Conservation (phyloP, 2,329 filamentous ascomycete species). For the Blastomyces parvus region DNA sequence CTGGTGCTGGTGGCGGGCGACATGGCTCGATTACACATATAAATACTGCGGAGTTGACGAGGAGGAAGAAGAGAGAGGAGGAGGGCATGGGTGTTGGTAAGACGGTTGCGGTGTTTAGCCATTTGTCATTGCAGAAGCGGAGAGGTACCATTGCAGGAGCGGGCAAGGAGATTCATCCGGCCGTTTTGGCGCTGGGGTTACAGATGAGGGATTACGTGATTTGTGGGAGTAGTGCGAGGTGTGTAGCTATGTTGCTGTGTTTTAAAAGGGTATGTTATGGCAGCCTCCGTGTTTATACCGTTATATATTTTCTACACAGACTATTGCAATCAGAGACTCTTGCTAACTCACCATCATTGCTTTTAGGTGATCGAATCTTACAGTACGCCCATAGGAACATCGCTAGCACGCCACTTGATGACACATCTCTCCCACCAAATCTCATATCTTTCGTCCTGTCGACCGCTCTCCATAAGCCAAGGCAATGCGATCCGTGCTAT, state of each 20-base stretch:
- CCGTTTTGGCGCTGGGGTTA: conserved; percentile 73
- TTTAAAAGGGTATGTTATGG: conserved; percentile 64
- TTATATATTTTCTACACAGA: conserved; percentile 13
- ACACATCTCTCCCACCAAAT: conserved; percentile 92
- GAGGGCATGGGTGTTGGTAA: conserved; percentile 46
- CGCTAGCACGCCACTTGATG: conserved; percentile 81
- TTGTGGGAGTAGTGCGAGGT: conserved; percentile 77
- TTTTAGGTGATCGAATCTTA: conserved; percentile 81
- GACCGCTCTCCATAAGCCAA: conserved; percentile 94
- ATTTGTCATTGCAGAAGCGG: conserved; percentile 68
- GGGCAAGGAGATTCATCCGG: conserved; percentile 69
- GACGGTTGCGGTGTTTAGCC: conserved; percentile 67
- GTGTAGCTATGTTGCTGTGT: conserved; percentile 76
- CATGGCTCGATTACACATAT: neutral
- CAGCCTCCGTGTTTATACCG: neutral
- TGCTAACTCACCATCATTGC: conserved; percentile 5
- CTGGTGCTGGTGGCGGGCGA: neutral
- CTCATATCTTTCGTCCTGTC: conserved; percentile 82
- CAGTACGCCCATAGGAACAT: conserved; percentile 72
- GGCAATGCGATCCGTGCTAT: conserved; percentile 93
- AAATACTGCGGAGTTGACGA: conserved; percentile 27
- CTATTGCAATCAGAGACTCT: conserved; percentile 9
- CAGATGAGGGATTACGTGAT: conserved; percentile 84
- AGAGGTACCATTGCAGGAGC: conserved; percentile 53
- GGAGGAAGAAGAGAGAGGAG: conserved; percentile 41